Base-by-base conservation (phyloP, 1,139 yeast genomes). In the Blastobotrys ciferrii region DNA sequence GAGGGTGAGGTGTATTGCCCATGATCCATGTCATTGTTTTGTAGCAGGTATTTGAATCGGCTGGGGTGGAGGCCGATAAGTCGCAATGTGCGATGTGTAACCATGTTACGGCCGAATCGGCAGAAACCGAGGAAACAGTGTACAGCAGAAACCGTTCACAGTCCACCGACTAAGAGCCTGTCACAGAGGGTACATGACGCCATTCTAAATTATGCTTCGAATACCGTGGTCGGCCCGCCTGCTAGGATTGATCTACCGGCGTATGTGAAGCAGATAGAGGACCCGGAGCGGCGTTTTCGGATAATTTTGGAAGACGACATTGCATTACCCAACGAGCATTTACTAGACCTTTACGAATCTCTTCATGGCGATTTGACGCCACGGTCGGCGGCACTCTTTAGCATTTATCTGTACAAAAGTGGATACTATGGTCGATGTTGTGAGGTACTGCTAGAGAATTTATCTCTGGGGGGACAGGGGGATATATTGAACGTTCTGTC, bases 401-500 rank as follows among this genome's bases (percentile, higher is more conserved):
- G 52, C 35, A 38, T 50, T 9, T 38, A 42, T 9, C 39, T 51
- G 32, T 55, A 55, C 39, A 44, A 44, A 41, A 35, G 39, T 14
- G 52, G 52, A 12, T 45, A 38, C 9, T 45, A 46, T 32, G 40
- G 32, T 7, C 32, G 32, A 25, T 46, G 49, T 4, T 45, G 46
- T 13, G 36, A 42, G 19, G 47, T 53, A 7, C 18, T 55, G 32
- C 35, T 54, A 11, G 51, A 51, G 14, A 52, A 51, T 33, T 20
- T 50, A 19, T 40, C 54, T 9, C 41, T 54, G 6, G 53, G 51
- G 15, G 45, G 48, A 4, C 43, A 42, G 15, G 31, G 30, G 14
- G 39, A 31, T 12, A 25, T 48, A 11, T 39, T 49, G 4, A 38
- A 43, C 18, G 51, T 44, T 6, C 41, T 53, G 28, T 37, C 46